A percentile compares a stretch with the other conserved stretches of the same genome.
Conservation (phyloP, 148 eudicot genomes). For the Rhododendron molle region DNA sequence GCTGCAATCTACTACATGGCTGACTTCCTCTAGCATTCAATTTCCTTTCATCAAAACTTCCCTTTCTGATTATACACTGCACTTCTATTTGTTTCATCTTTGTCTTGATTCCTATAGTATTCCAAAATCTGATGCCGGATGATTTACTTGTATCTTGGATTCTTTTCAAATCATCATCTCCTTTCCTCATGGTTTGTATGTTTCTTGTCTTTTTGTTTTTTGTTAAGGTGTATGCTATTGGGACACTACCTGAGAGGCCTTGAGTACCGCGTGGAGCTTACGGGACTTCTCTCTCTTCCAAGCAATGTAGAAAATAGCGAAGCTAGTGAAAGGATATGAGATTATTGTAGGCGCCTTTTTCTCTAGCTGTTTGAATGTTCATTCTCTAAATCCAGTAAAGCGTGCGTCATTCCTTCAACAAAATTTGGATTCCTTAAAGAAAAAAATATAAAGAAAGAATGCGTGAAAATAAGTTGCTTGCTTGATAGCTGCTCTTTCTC, state of each 20-base stretch:
- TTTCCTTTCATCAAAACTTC: background rate
- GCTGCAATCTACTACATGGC: background rate
- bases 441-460: background rate
- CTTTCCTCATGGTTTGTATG: background rate
- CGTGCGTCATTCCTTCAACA: background rate
- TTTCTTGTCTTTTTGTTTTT: background rate
- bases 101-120: background rate
- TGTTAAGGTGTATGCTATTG: slow-evolving; percentile 78
- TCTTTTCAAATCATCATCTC: background rate
- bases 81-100: background rate
- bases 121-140: background rate
- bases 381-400: background rate
- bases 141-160: background rate
- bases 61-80: background rate
- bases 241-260: slow-evolving; percentile 92
- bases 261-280: slow-evolving; percentile 78
- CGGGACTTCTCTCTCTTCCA: slow-evolving; percentile 55
- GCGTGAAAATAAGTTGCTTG: background rate
- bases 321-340: background rate
- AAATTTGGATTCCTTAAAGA: background rate
- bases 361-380: background rate
- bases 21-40: background rate
- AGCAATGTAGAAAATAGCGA: slow-evolving; percentile 28
- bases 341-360: background rate
- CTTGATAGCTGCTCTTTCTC: background rate